Evolutionary conservation across 1,284 basidiomycete species (phyloP), one percentile per base, ranked within the genome.

Genomic region (Puccinia novopanici): DNA sequence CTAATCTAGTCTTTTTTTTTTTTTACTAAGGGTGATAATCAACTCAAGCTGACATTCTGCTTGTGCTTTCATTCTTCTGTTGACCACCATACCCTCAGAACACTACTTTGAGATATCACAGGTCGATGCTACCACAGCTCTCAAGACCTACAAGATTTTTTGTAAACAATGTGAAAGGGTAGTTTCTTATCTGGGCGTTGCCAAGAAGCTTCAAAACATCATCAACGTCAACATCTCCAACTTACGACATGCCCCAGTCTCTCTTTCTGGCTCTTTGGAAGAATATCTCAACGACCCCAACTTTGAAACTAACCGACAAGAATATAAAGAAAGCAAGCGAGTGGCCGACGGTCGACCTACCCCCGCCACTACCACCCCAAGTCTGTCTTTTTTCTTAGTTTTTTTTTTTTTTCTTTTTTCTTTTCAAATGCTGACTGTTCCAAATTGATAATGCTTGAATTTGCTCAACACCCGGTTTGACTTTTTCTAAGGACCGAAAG

Each of bases 281-380:
- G 97, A 99, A 85, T 99, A 99, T 85, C 88, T 98, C 59, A 91
- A 93, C 81, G 95, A 98, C 86, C 93, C 95, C 22, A 94, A 95
- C 86, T 99, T 98, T 85, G 96, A 98, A 86, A 90, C 94, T 86
- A 98, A 97, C 85, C 88, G 96, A 77, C 87, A 92, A 24, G 95
- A 98, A 84, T 98, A 99, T 87, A 94, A 90, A 86, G 89, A 91
- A 57, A 94, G 91, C 85, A 94, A 93, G 86, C 89, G 89, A n/a
- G 88, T 91, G 8, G 90, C 90, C 0, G 92, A 94, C 82, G 89
- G 88, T 37, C 88, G 86, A 82, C 85, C 86, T 12, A 84, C 84
- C 22, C 85, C 85, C 57, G 68, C 83, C 27, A 75, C 82, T 52
- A 54, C 82, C 81, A 84, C 84, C 75, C 84, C 84, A 74, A 82